These are phyloP conservation scores for Myxozyma nipponensis DNA, from an alignment of 805 yeast species.

Conservation along the genomic window DNA sequence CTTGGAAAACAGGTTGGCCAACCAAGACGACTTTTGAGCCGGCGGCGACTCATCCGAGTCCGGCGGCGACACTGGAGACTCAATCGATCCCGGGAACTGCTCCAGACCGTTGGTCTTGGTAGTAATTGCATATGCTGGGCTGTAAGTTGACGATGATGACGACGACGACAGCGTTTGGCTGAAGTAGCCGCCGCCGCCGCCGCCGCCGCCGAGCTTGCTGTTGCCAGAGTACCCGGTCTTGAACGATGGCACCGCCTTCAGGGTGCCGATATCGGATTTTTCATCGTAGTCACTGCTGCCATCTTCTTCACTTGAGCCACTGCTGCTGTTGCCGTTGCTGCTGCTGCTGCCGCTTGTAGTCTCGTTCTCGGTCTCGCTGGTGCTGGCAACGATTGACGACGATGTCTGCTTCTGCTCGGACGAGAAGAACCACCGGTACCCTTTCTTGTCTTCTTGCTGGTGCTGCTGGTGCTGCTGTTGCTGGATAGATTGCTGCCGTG, in stretches of 20 bases:
- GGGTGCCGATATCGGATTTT: neutral
- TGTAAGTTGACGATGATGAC: neutral
- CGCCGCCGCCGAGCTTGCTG: constrained; percentile 4
- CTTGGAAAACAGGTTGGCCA: constrained; percentile 10
- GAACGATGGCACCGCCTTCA: neutral
- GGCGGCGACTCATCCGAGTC: constrained; percentile 15
- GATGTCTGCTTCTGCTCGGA: neutral
- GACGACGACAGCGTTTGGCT: neutral
- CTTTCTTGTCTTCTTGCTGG: constrained; percentile 2
- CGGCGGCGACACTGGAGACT: constrained; percentile 22
- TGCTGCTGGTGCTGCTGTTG: neutral
- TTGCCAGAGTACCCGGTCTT: neutral
- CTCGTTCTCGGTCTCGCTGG: neutral
- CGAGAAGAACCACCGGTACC: constrained; percentile 5
- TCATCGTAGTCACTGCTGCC: neutral
- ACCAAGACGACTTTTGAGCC: constrained; percentile 14
- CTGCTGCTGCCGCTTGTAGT: constrained; percentile 5
- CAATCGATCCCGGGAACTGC: constrained; percentile 23
- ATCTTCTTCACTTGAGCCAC: neutral
- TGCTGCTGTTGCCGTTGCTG: neutral
- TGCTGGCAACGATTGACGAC: neutral
- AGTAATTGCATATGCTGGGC: neutral
- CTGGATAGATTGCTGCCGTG: neutral
- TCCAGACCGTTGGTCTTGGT: constrained; percentile 11
- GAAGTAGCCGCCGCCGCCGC: constrained; percentile 15